phyloP scores from a whole-genome alignment of 2,329 filamentous ascomycete genomes.

The Whalleya microplaca region DNA sequence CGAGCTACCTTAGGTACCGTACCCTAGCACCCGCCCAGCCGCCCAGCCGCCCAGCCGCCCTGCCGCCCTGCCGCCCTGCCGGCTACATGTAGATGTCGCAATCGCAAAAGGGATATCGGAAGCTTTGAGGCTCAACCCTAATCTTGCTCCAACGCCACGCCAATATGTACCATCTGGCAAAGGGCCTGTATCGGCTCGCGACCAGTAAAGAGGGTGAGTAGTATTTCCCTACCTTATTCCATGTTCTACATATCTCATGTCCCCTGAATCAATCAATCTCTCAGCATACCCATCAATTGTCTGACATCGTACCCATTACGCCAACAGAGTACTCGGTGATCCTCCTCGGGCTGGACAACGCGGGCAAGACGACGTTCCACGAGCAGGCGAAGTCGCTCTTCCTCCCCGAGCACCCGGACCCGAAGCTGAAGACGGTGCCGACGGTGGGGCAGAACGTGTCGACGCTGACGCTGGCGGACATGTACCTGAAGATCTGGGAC shows the following conservation, averaged over 20 bases:
- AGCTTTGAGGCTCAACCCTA: not conserved
- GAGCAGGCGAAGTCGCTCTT: slow-evolving; percentile 94
- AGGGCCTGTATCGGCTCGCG: slow-evolving; percentile 91
- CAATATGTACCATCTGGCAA: slow-evolving; percentile 91
- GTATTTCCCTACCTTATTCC: slow-evolving; percentile 1
- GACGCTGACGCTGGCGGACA: slow-evolving; percentile 85
- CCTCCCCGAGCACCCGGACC: slow-evolving; percentile 63
- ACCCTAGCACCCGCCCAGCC: not conserved
- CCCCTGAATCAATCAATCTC: too few relatives aligned
- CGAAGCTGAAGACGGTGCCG: slow-evolving; percentile 83
- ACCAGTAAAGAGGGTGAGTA: slow-evolving; percentile 90
- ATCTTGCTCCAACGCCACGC: not conserved
- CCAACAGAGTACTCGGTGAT: slow-evolving; percentile 89
- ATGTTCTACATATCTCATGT: slow-evolving; percentile 7
- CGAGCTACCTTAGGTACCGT: not conserved
- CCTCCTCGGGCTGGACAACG: slow-evolving; percentile 95
- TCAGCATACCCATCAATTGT: not conserved
- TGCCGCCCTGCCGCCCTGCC: too few relatives aligned
- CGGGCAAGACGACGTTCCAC: slow-evolving; percentile 97
- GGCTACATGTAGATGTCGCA: not conserved
- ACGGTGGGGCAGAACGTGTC: slow-evolving; percentile 97
- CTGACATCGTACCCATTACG: slow-evolving; percentile 4
- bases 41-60: too few relatives aligned
- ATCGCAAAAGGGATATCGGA: not conserved
- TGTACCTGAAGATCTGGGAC: slow-evolving; percentile 99